A percentile compares a stretch with the other conserved stretches of the same genome.
phyloP scores from a whole-genome alignment of 768 basidiomycete species.

The Fomitopsis serialis region DNA sequence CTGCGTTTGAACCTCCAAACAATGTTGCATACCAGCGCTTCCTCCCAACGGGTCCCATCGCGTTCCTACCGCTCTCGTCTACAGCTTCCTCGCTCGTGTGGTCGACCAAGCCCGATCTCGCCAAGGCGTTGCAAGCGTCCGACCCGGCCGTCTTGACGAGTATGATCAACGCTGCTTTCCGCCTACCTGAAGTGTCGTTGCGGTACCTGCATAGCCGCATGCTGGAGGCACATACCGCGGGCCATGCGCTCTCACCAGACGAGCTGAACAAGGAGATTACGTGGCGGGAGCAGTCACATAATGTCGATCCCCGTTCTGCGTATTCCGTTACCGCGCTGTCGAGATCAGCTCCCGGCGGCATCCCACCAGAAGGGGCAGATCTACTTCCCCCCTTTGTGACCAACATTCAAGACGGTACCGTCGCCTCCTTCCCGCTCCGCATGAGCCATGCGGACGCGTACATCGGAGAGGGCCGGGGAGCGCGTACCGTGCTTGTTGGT shows the following conservation, averaged over 20 bases:
- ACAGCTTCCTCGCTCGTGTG: constrained; percentile 87
- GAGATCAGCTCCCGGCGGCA: constrained; percentile 29
- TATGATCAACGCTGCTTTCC: constrained; percentile 91
- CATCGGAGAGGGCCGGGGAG: constrained; percentile 61
- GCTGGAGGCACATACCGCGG: constrained; percentile 43
- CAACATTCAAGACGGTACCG: constrained; percentile 61
- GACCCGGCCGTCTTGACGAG: constrained; percentile 56
- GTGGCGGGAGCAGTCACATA: constrained; percentile 72
- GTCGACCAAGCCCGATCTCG: constrained; percentile 80
- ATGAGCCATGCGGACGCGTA: constrained; percentile 86
- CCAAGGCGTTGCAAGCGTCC: constrained; percentile 61
- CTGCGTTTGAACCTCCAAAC: constrained; percentile 57
- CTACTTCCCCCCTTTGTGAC: constrained; percentile 70
- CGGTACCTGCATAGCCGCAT: constrained; percentile 60
- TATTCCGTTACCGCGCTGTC: constrained; percentile 45
- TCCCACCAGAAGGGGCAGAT: constrained; percentile 59
- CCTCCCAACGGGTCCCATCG: constrained; percentile 91
- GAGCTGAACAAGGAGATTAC: constrained; percentile 57
- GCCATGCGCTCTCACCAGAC: constrained; percentile 39
- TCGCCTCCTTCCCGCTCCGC: constrained; percentile 87
- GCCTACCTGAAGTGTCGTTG: constrained; percentile 71
- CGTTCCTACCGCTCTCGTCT: constrained; percentile 84
- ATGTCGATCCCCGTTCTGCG: constrained; percentile 56
- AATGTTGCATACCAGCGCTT: constrained; percentile 91
- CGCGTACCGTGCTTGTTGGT: constrained; percentile 83